Evolutionary conservation across 2,329 filamentous ascomycete genomes (phyloP).

Genomic region (Dactylellina sp.): DNA sequence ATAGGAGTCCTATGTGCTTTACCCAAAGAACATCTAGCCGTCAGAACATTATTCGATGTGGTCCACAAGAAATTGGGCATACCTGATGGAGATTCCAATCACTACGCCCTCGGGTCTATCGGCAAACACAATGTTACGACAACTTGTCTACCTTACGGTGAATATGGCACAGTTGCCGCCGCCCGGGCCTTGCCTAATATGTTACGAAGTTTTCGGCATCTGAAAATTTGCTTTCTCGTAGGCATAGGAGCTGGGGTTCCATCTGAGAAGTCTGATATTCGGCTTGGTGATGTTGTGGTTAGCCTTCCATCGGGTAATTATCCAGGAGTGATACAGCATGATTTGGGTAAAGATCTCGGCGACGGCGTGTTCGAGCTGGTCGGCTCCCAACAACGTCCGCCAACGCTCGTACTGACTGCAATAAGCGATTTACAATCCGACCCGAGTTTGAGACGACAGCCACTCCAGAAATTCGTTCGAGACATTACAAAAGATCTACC

Average conservation of each 20-base stretch:
- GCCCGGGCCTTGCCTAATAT: conserved; percentile 7
- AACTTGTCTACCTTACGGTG: conserved; percentile 22
- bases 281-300: conserved; percentile 36
- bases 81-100: conserved; percentile 15
- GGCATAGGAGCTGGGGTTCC: conserved; percentile 36
- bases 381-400: neutral
- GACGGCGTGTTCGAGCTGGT: neutral
- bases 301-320: conserved; percentile 7
- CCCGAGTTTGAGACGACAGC: neutral
- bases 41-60: conserved; percentile 7
- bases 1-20: conserved; percentile 28
- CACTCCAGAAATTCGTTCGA: conserved; percentile 3
- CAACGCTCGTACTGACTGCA: neutral
- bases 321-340: conserved; percentile 28
- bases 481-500: neutral
- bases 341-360: conserved; percentile 5
- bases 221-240: conserved; percentile 24
- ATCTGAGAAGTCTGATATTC: conserved; percentile 26
- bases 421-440: conserved; percentile 4
- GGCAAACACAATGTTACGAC: conserved; percentile 15
- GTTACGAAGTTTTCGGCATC: conserved; percentile 13
- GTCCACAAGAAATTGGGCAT: neutral
- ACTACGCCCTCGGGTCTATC: conserved; percentile 13
- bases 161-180: conserved; percentile 27
- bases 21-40: conserved; percentile 16